A percentile compares a stretch with the other conserved stretches of the same genome.
Conservation (phyloP, 208 protist genomes). For the Trypanosoma scelopori region DNA sequence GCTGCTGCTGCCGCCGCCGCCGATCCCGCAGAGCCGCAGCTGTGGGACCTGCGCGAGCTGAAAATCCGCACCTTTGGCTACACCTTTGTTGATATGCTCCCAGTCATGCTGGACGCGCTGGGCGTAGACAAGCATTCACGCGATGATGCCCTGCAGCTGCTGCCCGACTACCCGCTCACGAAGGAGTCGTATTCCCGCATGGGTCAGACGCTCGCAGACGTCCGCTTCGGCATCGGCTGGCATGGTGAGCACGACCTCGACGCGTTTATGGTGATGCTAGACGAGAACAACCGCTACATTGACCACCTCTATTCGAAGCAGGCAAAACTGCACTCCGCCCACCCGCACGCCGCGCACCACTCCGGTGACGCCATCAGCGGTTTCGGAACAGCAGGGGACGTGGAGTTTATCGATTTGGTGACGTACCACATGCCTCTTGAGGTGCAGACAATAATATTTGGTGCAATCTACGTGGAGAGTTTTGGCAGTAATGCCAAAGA, state of each 20-base stretch:
- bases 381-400: constrained; percentile 45
- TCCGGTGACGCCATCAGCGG: constrained; percentile 68
- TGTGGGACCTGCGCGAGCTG: constrained; percentile 78
- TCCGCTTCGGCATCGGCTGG: constrained; percentile 86
- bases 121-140: constrained; percentile 44
- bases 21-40: constrained; percentile 1
- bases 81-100: constrained; percentile 82
- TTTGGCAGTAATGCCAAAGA: constrained; percentile 31
- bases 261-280: constrained; percentile 76
- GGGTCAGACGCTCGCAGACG: constrained; percentile 48
- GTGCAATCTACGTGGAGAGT: constrained; percentile 56
- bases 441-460: constrained; percentile 60
- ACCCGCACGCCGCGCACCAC: constrained; percentile 50
- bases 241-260: constrained; percentile 75
- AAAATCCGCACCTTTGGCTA: constrained; percentile 79
- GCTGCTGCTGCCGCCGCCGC: background rate
- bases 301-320: constrained; percentile 73
- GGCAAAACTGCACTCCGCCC: constrained; percentile 40
- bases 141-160: constrained; percentile 44
- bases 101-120: constrained; percentile 67
- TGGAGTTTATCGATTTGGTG: constrained; percentile 76
- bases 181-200: constrained; percentile 35
- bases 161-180: constrained; percentile 65
- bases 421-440: constrained; percentile 55
- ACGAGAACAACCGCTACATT: constrained; percentile 68